Evolutionary conservation across 495 filamentous ascomycete species (phyloP).

Genomic region (Cercophora samala): DNA sequence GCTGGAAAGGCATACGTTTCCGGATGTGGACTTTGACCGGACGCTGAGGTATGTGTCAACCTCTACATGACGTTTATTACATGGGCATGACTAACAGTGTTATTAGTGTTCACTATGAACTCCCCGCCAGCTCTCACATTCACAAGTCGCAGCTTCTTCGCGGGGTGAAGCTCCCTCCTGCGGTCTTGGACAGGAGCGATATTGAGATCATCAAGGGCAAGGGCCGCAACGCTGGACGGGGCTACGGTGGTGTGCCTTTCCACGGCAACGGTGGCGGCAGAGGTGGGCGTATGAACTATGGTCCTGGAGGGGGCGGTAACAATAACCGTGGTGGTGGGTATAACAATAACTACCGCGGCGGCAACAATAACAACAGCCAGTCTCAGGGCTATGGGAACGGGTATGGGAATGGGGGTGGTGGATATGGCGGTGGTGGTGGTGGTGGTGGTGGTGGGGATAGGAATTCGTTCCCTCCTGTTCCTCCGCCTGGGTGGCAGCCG

Average conservation of each 20-base stretch:
- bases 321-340: constrained; percentile 18
- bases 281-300: constrained; percentile 42
- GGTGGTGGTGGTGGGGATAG: constrained; percentile 17
- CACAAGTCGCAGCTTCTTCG: constrained; percentile 95
- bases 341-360: background rate
- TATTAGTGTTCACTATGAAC: constrained; percentile 73
- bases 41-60: constrained; percentile 64
- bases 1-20: constrained; percentile 62
- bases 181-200: constrained; percentile 69
- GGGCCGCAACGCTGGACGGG: constrained; percentile 56
- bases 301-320: constrained; percentile 23
- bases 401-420: constrained; percentile 14
- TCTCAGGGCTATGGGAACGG: constrained; percentile 23
- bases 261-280: constrained; percentile 30
- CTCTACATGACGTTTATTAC: background rate
- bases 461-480: constrained; percentile 14
- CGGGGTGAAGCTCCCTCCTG: constrained; percentile 67
- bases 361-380: constrained; percentile 14
- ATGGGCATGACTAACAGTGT: constrained; percentile 15
- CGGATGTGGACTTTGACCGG: constrained; percentile 75
- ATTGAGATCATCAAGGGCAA: constrained; percentile 63
- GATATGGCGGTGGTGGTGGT: constrained; percentile 15
- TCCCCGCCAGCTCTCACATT: constrained; percentile 63
- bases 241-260: constrained; percentile 43
- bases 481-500: constrained; percentile 13